These are phyloP conservation scores for Phlebopus sp. DNA, from an alignment of 1,284 basidiomycete species.

Conservation along the genomic window DNA sequence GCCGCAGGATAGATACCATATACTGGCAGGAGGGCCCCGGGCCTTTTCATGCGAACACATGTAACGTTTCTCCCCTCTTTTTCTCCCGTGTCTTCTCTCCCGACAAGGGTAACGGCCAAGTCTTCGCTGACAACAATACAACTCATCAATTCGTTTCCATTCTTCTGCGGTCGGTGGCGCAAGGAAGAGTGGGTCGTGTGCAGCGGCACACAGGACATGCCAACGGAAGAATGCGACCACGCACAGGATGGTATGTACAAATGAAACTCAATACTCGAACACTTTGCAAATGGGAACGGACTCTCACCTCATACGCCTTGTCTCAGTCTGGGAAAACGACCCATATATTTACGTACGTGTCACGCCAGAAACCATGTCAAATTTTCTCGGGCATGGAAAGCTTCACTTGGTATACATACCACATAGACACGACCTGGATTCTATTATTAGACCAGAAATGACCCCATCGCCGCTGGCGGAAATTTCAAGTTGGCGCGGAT, in stretches of 20 bases:
- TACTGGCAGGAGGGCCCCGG: conserved; percentile 9
- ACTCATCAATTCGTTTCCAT: conserved; percentile 3
- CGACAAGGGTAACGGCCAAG: conserved; percentile 14
- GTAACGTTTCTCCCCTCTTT: conserved; percentile 13
- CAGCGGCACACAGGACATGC: not conserved
- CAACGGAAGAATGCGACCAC: too few species aligned
- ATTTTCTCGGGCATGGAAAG: conserved; percentile 19
- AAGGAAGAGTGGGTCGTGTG: conserved; percentile 7
- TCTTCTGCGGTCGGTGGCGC: conserved; percentile 10
- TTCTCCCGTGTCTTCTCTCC: conserved; percentile 15
- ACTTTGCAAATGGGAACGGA: conserved; percentile 9
- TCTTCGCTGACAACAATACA: conserved; percentile 16
- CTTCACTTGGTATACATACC: conserved; percentile 4
- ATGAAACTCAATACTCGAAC: conserved; percentile 18
- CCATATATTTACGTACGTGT: conserved; percentile 26
- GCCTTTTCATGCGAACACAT: conserved; percentile 14
- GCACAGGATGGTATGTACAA: conserved; percentile 5
- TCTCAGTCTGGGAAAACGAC: conserved; percentile 16
- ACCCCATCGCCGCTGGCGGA: conserved; percentile 32
- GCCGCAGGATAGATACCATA: conserved; percentile 20
- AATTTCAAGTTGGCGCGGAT: conserved; percentile 20
- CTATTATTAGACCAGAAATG: conserved; percentile 24
- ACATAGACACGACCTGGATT: conserved; percentile 22
- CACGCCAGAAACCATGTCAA: conserved; percentile 19
- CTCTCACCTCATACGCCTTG: conserved; percentile 22